A percentile compares a stretch with the other conserved stretches of the same genome.
Conservation (phyloP, 2,329 filamentous ascomycete species). For the Fusarium subglutinans region DNA sequence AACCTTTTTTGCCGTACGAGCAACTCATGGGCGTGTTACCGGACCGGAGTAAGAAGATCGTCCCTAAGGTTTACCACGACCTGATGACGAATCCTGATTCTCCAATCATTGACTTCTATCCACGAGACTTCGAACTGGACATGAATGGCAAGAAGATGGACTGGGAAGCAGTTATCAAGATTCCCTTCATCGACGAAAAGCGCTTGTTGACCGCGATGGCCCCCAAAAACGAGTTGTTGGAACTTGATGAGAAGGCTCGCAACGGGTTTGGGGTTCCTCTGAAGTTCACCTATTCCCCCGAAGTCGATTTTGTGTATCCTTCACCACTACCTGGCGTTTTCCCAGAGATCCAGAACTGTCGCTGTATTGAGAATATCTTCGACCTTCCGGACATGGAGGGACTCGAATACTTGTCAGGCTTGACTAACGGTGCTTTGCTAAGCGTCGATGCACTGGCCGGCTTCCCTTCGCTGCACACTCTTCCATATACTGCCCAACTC, state of each 20-base stretch:
- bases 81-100: conserved; percentile 92
- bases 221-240: conserved; percentile 81
- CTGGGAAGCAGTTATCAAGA: conserved; percentile 99
- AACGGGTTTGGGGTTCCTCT: conserved; percentile 93
- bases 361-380: conserved; percentile 95
- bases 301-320: conserved; percentile 83
- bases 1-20: conserved; percentile 94
- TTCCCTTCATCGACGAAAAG: conserved; percentile 96
- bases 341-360: conserved; percentile 86
- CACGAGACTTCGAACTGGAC: conserved; percentile 94
- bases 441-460: conserved; percentile 87
- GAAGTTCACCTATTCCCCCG: conserved; percentile 87
- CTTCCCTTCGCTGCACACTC: conserved; percentile 87
- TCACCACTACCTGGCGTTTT: conserved; percentile 91
- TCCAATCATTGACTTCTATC: conserved; percentile 98
- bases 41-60: conserved; percentile 96
- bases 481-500: conserved; percentile 83
- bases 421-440: conserved; percentile 85
- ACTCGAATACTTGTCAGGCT: conserved; percentile 82
- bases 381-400: conserved; percentile 94
- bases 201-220: conserved; percentile 87
- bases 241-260: conserved; percentile 78
- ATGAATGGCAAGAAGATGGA: conserved; percentile 99
- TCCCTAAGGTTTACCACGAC: conserved; percentile 85
- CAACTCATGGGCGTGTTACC: conserved; percentile 98